These are phyloP conservation scores for Nicotiana otophora DNA, from an alignment of 257 asterid genomes.

Conservation along the genomic window DNA sequence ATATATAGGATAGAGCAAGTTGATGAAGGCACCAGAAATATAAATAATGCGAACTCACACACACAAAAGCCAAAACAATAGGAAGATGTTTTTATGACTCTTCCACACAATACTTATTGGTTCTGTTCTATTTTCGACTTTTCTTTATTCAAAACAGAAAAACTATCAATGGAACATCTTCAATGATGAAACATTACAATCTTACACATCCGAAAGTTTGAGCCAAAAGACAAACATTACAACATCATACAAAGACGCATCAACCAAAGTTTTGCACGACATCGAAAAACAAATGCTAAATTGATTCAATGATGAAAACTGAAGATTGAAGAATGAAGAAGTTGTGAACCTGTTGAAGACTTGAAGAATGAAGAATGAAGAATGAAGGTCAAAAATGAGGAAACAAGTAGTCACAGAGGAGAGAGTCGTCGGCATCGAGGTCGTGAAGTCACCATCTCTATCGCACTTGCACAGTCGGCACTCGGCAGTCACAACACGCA, in stretches of 20 bases:
- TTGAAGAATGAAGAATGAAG: no score
- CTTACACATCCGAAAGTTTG: background rate
- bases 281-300: background rate
- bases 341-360: no score
- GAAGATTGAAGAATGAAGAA: no score
- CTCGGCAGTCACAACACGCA: no score
- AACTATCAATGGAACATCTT: constrained; percentile 31
- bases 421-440: no score
- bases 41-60: background rate
- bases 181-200: background rate
- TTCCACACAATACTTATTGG: background rate
- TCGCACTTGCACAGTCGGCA: no score
- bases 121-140: background rate
- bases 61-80: background rate
- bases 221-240: background rate
- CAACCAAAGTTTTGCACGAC: constrained; percentile 9
- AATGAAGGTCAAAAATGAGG: no score
- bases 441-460: no score
- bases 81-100: background rate
- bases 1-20: background rate
- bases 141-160: background rate
- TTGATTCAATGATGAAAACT: no score
- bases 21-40: background rate
- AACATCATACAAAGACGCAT: background rate
- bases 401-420: no score